Percentiles rank a stretch among this genome's conserved stretches.
phyloP scores from a whole-genome alignment of 2,329 filamentous ascomycete genomes.

The Orbilia oligospora region DNA sequence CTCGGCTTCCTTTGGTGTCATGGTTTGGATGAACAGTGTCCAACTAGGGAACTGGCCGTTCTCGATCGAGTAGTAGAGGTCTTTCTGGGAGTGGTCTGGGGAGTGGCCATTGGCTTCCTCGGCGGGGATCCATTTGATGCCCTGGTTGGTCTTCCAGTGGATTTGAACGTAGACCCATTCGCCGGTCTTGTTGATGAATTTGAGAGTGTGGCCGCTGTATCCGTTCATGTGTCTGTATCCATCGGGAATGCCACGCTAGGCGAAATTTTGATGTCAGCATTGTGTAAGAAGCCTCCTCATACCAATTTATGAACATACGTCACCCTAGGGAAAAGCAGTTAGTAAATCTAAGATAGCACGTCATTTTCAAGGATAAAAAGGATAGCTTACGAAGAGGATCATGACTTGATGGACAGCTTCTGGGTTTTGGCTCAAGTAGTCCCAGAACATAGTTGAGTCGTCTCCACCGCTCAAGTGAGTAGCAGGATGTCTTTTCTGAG shows the following conservation, averaged over 20 bases:
- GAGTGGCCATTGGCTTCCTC: conserved; percentile 66
- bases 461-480: conserved; percentile 73
- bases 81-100: conserved; percentile 67
- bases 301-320: conserved; percentile 29
- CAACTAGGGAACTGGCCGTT: conserved; percentile 70
- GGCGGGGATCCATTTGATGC: conserved; percentile 68
- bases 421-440: conserved; percentile 69
- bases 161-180: conserved; percentile 71
- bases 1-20: conserved; percentile 71
- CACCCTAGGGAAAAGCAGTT: conserved; percentile 41
- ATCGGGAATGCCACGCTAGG: conserved; percentile 56
- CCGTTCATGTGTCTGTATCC: conserved; percentile 59
- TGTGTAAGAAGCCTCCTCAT: background rate
- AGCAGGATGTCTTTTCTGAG: conserved; percentile 80
- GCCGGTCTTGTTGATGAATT: conserved; percentile 68
- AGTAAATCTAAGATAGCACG: conserved; percentile 66
- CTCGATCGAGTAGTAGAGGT: conserved; percentile 69
- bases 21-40: conserved; percentile 72
- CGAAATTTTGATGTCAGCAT: conserved; percentile 1
- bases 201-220: conserved; percentile 69
- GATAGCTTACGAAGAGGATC: conserved; percentile 71
- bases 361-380: conserved; percentile 67
- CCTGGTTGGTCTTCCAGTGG: conserved; percentile 70
- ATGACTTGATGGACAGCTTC: conserved; percentile 72
- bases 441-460: conserved; percentile 79